These are phyloP conservation scores for Lodderomyces beijingensis DNA, from an alignment of 1,139 yeast genomes.

Conservation along the genomic window DNA sequence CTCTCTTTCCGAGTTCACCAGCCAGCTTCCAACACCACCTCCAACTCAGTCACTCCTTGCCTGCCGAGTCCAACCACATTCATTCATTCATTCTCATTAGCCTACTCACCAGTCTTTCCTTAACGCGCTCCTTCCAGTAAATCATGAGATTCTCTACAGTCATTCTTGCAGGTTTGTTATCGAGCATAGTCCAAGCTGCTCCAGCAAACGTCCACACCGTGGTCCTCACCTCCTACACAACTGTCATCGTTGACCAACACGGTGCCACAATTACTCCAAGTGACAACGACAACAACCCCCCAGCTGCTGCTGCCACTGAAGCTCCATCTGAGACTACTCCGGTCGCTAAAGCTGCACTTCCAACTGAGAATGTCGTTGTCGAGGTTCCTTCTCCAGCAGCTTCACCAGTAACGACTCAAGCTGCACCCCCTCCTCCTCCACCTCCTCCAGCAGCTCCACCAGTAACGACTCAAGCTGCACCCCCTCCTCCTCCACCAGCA, in stretches of 20 bases:
- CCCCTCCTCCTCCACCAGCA: constrained; percentile 12
- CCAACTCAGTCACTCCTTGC: neutral
- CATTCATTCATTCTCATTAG: neutral
- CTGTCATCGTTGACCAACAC: constrained; percentile 14
- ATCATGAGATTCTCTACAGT: constrained; percentile 17
- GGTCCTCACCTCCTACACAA: constrained; percentile 14
- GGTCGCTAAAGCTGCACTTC: neutral
- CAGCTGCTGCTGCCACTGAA: constrained; percentile 2
- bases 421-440: constrained; percentile 7
- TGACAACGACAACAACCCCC: too few species aligned
- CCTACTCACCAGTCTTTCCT: neutral
- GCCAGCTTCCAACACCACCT: too few species aligned
- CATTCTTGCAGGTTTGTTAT: constrained; percentile 12
- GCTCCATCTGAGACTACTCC: neutral
- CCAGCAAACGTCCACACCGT: constrained; percentile 24
- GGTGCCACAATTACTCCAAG: constrained; percentile 10
- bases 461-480: constrained; percentile 10
- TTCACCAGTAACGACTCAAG: constrained; percentile 8
- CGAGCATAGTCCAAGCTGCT: constrained; percentile 13
- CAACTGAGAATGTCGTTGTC: constrained; percentile 5
- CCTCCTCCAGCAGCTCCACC: constrained; percentile 13
- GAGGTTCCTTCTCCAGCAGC: constrained; percentile 12
- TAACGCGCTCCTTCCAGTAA: neutral
- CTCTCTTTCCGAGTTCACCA: too few species aligned
- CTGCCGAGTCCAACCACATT: too few species aligned